Percentiles rank a stretch among this genome's conserved stretches.
Conservation (phyloP, 129 eudicot species). For the Erigeron canadensis region DNA sequence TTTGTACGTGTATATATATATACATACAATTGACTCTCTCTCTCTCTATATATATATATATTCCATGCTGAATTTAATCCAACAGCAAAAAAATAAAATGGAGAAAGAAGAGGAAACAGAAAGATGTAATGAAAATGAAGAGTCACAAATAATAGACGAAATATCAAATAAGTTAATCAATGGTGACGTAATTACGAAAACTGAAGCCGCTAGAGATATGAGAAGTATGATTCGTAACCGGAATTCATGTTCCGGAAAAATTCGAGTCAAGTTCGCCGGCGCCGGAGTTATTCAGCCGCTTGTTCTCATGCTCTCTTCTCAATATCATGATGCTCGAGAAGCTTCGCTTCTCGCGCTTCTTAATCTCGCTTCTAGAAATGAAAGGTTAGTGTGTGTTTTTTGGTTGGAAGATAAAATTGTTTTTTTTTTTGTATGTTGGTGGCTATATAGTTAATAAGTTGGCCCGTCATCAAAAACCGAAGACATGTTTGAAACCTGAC, state of each 20-base stretch:
- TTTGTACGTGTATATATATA: too few species aligned
- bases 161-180: constrained; percentile 37
- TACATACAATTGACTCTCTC: too few species aligned
- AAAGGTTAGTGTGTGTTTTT: constrained; percentile 35
- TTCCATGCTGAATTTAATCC: background rate
- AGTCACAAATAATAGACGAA: constrained; percentile 37
- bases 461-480: too few species aligned
- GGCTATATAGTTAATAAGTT: too few species aligned
- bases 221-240: constrained; percentile 58
- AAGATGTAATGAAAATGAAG: constrained; percentile 24
- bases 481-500: too few species aligned
- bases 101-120: constrained; percentile 29
- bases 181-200: constrained; percentile 47
- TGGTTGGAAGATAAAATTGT: too few species aligned
- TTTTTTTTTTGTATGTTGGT: too few species aligned
- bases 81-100: constrained; percentile 5
- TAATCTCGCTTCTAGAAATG: constrained; percentile 67
- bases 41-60: background rate
- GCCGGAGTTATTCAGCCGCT: constrained; percentile 73
- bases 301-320: constrained; percentile 49
- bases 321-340: constrained; percentile 45
- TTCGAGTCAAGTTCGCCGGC: constrained; percentile 59
- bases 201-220: constrained; percentile 65
- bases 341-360: constrained; percentile 71
- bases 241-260: constrained; percentile 37